Base-by-base conservation (phyloP, 495 filamentous ascomycete species). In the Baudoinia panamericana region DNA sequence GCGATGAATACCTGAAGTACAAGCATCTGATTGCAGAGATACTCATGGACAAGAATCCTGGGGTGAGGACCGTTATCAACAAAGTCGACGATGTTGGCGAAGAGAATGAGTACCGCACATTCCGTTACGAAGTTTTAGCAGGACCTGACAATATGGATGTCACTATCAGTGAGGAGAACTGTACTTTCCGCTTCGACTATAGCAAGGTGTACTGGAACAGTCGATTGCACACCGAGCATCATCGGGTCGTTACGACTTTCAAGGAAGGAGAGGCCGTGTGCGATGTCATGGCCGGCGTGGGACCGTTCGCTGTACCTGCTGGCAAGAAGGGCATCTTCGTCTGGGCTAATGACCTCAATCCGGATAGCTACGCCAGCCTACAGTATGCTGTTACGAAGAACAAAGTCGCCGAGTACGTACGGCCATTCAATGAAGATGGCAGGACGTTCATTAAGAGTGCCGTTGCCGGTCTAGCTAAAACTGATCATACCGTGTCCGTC, bases 261-360 rank as follows among this genome's bases (percentile, higher is more conserved):
- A 62, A 71, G 28, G 71, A 75, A 1, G 84, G 90, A 17, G 83
- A 95, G 48, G 85, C 86, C 18, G 82, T 96, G 6, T 84, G 80
- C 65, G 90, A 99, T 58, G 82, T 95, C 44, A 99, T 99, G 90
- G 87, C 88, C 7, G 90, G 90, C 23, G 82, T 99, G 30, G 90
- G 90, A 1, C 90, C 90, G 1, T 99, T 99, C 58, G 87, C 87
- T 21, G 66, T 96, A 2, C 90, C 90, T 0, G 87, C 90, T 1
- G 90, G 82, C 19, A 88, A 79, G 64, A 86, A 80, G 59, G 72
- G 73, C 31, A 80, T 84, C n/a, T 88, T 94, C 50, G 87, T 95
- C 26, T 93, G 81, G 80, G 90, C 86, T 9, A 96, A 96, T 56
- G 90, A 99, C 55, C 73, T 95, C 54, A 99, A 99, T 52, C 90